Evolutionary conservation across 306 rosid species (phyloP).

Genomic region (Cotoneaster glaucophyllus): DNA sequence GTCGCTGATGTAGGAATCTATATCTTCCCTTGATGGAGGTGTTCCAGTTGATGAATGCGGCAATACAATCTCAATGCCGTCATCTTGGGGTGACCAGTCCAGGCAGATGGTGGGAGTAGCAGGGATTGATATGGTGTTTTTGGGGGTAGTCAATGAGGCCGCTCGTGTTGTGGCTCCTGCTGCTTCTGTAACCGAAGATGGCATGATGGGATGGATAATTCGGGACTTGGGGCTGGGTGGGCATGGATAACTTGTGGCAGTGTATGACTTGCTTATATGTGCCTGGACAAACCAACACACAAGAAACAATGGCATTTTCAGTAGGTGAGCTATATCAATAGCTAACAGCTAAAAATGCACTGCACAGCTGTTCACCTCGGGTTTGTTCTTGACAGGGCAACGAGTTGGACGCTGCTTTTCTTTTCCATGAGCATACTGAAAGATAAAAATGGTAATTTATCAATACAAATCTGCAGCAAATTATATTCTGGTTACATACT

Average conservation of each 20-base stretch:
- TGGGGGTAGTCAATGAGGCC: slow-evolving; percentile 16
- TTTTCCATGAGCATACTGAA: slow-evolving; percentile 50
- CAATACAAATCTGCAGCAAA: neutral
- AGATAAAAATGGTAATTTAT: slow-evolving; percentile 7
- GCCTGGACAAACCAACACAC: slow-evolving; percentile 17
- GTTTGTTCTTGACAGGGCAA: slow-evolving; percentile 28
- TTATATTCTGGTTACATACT: neutral
- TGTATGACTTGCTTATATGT: slow-evolving; percentile 19
- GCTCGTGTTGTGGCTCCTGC: slow-evolving; percentile 13
- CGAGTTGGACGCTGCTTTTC: slow-evolving; percentile 45
- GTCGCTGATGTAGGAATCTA: slow-evolving; percentile 26
- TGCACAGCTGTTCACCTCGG: slow-evolving; percentile 37
- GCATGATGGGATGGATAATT: slow-evolving; percentile 18
- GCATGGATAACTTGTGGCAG: slow-evolving; percentile 15
- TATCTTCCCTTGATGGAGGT: slow-evolving; percentile 36
- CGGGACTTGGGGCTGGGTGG: slow-evolving; percentile 16
- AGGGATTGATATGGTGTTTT: slow-evolving; percentile 2
- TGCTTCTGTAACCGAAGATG: slow-evolving; percentile 16
- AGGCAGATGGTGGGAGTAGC: neutral
- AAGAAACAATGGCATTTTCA: neutral
- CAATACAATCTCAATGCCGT: slow-evolving; percentile 41
- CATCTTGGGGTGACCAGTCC: slow-evolving; percentile 75
- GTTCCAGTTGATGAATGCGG: slow-evolving; percentile 25
- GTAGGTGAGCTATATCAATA: neutral
- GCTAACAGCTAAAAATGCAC: neutral